A percentile compares a stretch with the other conserved stretches of the same genome.
These are phyloP conservation scores for Tritrichomonas musculus DNA, from an alignment of 208 protist species.

Conservation along the genomic window DNA sequence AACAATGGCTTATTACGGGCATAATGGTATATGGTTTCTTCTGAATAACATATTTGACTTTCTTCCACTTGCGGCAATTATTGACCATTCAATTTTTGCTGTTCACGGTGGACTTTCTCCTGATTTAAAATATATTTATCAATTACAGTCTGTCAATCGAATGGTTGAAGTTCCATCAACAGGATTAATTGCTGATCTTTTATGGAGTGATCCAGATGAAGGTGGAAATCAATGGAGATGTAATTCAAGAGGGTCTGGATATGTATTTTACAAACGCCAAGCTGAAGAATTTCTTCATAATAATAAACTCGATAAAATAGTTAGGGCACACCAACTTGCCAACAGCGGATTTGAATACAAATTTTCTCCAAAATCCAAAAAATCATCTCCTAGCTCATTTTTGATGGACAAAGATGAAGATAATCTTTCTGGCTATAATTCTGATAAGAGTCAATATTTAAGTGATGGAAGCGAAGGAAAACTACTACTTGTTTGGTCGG, in stretches of 20 bases:
- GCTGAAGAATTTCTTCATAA: slow-evolving; percentile 91
- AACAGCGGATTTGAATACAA: slow-evolving; percentile 82
- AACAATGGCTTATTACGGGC: too few species aligned
- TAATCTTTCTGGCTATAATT: too few species aligned
- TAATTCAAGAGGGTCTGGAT: slow-evolving; percentile 94
- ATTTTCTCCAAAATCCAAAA: slow-evolving; percentile 66
- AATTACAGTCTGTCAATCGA: slow-evolving; percentile 83
- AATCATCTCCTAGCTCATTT: too few species aligned
- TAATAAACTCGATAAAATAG: slow-evolving; percentile 97
- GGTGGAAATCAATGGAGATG: slow-evolving; percentile 84
- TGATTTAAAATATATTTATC: slow-evolving; percentile 82
- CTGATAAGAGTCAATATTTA: too few species aligned
- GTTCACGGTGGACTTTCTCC: slow-evolving; percentile 92
- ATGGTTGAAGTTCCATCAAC: slow-evolving; percentile 72
- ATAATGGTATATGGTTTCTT: too few species aligned
- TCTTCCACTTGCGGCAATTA: slow-evolving; percentile 91
- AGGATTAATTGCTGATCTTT: slow-evolving; percentile 93
- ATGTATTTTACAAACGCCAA: slow-evolving; percentile 92
- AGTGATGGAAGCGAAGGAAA: too few species aligned
- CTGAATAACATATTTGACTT: slow-evolving; percentile 85
- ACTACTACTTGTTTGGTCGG: too few species aligned
- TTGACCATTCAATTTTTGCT: slow-evolving; percentile 99
- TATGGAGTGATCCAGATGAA: slow-evolving; percentile 96
- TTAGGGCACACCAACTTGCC: slow-evolving; percentile 89
- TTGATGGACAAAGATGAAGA: too few species aligned